phyloP scores from a whole-genome alignment of 345 rosid species.

The Kandelia obovata region DNA sequence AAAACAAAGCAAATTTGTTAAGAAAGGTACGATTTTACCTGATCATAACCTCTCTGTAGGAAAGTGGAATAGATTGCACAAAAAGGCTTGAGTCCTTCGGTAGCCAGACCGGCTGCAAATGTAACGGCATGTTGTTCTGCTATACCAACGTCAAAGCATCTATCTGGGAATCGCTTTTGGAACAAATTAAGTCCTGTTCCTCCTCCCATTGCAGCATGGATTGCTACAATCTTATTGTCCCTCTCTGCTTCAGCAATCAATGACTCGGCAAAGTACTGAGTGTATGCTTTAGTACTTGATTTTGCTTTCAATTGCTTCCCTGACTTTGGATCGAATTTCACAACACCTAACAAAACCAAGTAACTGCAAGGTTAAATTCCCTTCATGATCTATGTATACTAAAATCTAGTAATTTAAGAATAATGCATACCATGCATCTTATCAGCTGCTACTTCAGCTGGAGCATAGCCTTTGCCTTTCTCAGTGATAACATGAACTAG shows the following conservation, averaged over 20 bases:
- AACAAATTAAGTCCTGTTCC: slow-evolving; percentile 49
- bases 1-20: neutral
- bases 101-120: slow-evolving; percentile 54
- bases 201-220: slow-evolving; percentile 61
- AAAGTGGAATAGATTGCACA: slow-evolving; percentile 60
- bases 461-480: slow-evolving; percentile 52
- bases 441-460: slow-evolving; percentile 45
- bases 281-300: slow-evolving; percentile 27
- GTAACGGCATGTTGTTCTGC: slow-evolving; percentile 59
- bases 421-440: slow-evolving; percentile 45
- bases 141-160: slow-evolving; percentile 50
- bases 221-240: slow-evolving; percentile 43
- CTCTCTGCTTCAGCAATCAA: slow-evolving; percentile 44
- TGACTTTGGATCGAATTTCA: slow-evolving; percentile 40
- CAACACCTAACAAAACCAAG: slow-evolving; percentile 32
- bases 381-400: neutral
- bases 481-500: slow-evolving; percentile 50
- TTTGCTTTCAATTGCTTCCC: slow-evolving; percentile 44
- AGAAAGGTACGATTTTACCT: slow-evolving; percentile 20
- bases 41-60: slow-evolving; percentile 51
- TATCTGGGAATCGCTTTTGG: slow-evolving; percentile 40
- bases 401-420: neutral
- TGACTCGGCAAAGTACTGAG: slow-evolving; percentile 42
- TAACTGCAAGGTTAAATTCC: too few species aligned
- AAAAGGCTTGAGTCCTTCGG: slow-evolving; percentile 49